Evolutionary conservation across 2,329 filamentous ascomycete genomes (phyloP), one percentile per base, ranked within the genome.

Genomic region (Pseudocercospora macadamiae): DNA sequence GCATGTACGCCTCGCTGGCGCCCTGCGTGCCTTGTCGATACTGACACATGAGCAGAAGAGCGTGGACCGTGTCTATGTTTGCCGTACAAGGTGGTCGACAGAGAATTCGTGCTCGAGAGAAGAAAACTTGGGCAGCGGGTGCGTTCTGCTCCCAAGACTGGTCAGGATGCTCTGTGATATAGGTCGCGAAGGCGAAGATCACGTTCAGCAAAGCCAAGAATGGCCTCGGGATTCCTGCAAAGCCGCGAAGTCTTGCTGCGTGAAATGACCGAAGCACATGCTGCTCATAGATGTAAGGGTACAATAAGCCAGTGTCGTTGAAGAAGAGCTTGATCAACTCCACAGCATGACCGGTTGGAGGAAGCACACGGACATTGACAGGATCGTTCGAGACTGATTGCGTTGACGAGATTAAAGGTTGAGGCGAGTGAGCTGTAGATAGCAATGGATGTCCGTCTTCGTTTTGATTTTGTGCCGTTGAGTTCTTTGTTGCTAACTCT

Each of bases 111-210:
- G 53, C 53, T 23, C 53, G 37, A 9, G 19, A 19, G n/a, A 47
- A 55, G 25, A 55, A 55, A 14, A 37, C 28, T 19, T 55, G 36
- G 4, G 53, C 53, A 9, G 26, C 53, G 19, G 19, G 14, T 10
- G 37, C 53, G 18, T 55, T 44, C 2, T 23, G 10, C 19, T 48
- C 26, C 26, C 16, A n/a, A 1, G 16, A 19, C 7, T 30, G 14
- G 4, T 34, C 37, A 10, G 42, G 37, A 10, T 55, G 37, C n/a
- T 45, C 25, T 3, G 36, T 47, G 3, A 55, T 55, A 26, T 55
- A 55, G 21, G 53, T 55, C 23, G 53, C 53, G 18, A 55, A 55
- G 25, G 53, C 53, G 39, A 55, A 55, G 25, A 55, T 55, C 4
- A 47, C 30, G 10, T 55, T 55, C 7, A 55, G 39, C 25, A 55